Conservation (phyloP, 2,329 filamentous ascomycete genomes). For the Uncinocarpus reesii region DNA sequence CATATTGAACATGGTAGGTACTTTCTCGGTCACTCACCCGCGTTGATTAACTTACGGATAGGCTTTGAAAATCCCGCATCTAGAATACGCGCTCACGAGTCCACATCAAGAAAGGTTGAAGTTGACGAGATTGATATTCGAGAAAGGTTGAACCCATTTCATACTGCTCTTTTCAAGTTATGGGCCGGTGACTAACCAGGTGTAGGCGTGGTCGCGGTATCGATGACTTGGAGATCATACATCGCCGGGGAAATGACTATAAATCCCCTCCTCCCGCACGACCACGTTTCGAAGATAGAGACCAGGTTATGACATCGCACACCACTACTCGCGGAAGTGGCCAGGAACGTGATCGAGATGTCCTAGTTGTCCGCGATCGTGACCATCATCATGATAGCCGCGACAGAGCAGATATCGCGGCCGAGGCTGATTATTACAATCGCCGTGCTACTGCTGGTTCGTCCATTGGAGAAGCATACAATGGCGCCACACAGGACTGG, state of each 20-base stretch:
- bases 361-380: constrained; percentile 18
- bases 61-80: constrained; percentile 22
- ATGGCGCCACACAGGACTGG: constrained; percentile 68
- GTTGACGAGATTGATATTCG: constrained; percentile 48
- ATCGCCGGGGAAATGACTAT: constrained; percentile 34
- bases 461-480: constrained; percentile 61
- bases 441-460: constrained; percentile 59
- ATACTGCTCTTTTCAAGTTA: not conserved
- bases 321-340: constrained; percentile 20
- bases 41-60: constrained; percentile 13
- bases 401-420: constrained; percentile 39
- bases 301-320: constrained; percentile 19
- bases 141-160: constrained; percentile 40
- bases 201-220: not conserved
- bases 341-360: constrained; percentile 23
- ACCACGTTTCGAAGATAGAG: constrained; percentile 20
- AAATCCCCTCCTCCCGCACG: constrained; percentile 31
- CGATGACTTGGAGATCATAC: constrained; percentile 11
- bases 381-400: constrained; percentile 15
- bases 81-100: constrained; percentile 24
- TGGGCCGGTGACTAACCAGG: constrained; percentile 4
- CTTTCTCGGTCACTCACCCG: constrained; percentile 19
- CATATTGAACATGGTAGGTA: constrained; percentile 70
- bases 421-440: constrained; percentile 52
- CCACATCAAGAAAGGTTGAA: constrained; percentile 27